phyloP scores from a whole-genome alignment of 148 eudicot species.

The Heliamphora exappendiculata region DNA sequence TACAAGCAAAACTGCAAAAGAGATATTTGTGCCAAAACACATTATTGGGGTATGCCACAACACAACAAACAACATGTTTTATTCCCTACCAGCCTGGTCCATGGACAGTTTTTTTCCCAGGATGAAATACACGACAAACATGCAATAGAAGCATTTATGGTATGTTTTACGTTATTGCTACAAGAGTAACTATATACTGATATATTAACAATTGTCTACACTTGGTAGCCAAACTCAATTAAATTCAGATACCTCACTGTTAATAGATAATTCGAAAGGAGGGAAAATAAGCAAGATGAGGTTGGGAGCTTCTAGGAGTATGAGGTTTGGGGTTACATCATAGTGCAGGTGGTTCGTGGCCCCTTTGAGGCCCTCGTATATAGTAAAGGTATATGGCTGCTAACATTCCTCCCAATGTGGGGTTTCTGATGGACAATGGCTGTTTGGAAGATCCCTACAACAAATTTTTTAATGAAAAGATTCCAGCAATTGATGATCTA shows the following conservation, averaged over 20 bases:
- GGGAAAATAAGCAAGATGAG: background rate
- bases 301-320: background rate
- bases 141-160: background rate
- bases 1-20: background rate
- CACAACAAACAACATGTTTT: background rate
- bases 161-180: background rate
- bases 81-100: background rate
- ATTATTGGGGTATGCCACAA: background rate
- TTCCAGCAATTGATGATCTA: no score
- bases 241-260: background rate
- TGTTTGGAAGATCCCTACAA: no score
- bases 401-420: no score
- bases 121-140: background rate
- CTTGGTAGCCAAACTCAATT: background rate
- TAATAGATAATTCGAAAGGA: background rate
- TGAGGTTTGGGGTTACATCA: background rate
- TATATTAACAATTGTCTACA: background rate
- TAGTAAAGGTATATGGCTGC: background rate
- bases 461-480: no score
- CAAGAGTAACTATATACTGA: background rate
- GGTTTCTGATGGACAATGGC: no score
- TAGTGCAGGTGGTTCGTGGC: background rate
- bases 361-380: background rate
- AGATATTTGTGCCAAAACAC: background rate
- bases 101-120: background rate